phyloP scores from a whole-genome alignment of 306 rosid species.

The Prunus mira region DNA sequence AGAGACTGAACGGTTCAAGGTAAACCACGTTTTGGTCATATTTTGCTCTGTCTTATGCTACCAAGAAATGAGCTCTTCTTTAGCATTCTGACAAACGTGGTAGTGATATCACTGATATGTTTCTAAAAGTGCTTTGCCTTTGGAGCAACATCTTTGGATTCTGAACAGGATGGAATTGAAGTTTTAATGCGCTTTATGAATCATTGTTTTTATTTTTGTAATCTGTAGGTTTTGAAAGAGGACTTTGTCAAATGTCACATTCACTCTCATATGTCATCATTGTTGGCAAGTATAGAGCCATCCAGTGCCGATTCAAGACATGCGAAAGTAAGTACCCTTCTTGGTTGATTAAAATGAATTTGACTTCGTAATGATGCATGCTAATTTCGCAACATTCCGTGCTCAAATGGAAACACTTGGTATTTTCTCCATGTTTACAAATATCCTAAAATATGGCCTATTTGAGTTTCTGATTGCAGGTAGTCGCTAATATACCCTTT shows the following conservation, averaged over 20 bases:
- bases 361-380: neutral
- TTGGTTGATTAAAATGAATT: slow-evolving; percentile 4
- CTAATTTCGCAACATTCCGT: neutral
- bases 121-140: neutral
- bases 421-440: neutral
- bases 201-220: neutral
- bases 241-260: slow-evolving; percentile 78
- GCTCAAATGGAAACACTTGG: neutral
- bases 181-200: neutral
- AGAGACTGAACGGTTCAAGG: slow-evolving; percentile 63
- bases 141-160: neutral
- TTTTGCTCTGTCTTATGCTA: neutral
- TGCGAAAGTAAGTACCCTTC: slow-evolving; percentile 61
- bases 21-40: slow-evolving; percentile 23
- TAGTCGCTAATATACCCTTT: slow-evolving; percentile 84
- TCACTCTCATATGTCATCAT: slow-evolving; percentile 56
- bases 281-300: slow-evolving; percentile 36
- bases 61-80: neutral
- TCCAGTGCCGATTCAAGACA: slow-evolving; percentile 38
- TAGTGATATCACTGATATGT: neutral
- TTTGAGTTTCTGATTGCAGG: slow-evolving; percentile 44
- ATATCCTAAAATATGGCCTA: neutral
- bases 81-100: neutral
- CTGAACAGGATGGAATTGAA: neutral
- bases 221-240: slow-evolving; percentile 65